Conservation (phyloP, 2,329 filamentous ascomycete genomes). For the Alternaria incomplexa region DNA sequence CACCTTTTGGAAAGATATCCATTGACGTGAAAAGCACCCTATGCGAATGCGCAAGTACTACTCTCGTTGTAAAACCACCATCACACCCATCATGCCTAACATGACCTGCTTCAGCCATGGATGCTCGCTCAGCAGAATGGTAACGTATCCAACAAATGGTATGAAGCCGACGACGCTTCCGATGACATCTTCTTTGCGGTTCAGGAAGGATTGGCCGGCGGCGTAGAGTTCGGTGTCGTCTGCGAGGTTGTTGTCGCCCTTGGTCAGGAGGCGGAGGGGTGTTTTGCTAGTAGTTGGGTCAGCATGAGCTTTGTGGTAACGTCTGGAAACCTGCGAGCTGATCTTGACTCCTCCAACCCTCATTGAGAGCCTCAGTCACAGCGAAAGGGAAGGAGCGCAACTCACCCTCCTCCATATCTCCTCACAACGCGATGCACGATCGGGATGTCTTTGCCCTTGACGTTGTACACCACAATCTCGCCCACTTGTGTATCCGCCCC, state of each 20-base stretch:
- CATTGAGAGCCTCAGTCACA: background rate
- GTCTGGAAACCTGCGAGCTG: background rate
- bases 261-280: conserved; percentile 78
- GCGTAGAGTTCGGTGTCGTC: conserved; percentile 95
- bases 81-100: conserved; percentile 91
- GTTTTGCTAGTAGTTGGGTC: conserved; percentile 46
- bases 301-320: conserved; percentile 9
- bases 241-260: conserved; percentile 94
- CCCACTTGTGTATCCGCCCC: conserved; percentile 68
- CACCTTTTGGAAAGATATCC: background rate
- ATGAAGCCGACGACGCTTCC: conserved; percentile 92
- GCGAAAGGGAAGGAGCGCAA: background rate
- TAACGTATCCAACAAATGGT: conserved; percentile 95
- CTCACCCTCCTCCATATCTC: conserved; percentile 66
- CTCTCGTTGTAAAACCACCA: conserved; percentile 92
- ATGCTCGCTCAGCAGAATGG: conserved; percentile 92
- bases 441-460: conserved; percentile 91
- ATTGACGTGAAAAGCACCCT: background rate
- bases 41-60: conserved; percentile 48
- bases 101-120: conserved; percentile 97
- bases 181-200: conserved; percentile 83
- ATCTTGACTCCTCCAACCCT: background rate
- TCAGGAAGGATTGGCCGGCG: conserved; percentile 82
- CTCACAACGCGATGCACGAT: conserved; percentile 94
- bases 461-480: conserved; percentile 81